phyloP scores from a whole-genome alignment of 2,329 filamentous ascomycete species.

The Clarireedia sp. region DNA sequence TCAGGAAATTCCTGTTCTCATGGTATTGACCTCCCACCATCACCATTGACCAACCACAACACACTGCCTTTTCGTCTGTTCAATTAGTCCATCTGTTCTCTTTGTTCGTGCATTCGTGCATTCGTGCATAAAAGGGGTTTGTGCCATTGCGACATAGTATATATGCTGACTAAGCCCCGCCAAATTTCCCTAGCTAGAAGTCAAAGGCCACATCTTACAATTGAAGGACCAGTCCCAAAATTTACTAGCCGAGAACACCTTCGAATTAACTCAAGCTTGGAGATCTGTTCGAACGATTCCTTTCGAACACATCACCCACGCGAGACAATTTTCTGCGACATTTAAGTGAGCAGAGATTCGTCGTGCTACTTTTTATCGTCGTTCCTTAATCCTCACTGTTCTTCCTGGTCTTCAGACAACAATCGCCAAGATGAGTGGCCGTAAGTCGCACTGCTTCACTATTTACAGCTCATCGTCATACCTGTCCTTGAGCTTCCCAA shows the following conservation, averaged over 20 bases:
- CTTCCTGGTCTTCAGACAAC: slow-evolving; percentile 26
- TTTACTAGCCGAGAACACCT: slow-evolving; percentile 17
- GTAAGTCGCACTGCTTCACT: slow-evolving; percentile 27
- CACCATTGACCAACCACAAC: no score
- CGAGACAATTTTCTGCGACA: slow-evolving; percentile 19
- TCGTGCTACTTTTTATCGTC: slow-evolving; percentile 21
- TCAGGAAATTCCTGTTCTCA: no score
- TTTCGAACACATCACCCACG: slow-evolving; percentile 22
- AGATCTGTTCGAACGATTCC: slow-evolving; percentile 24
- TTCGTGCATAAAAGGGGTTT: slow-evolving; percentile 2
- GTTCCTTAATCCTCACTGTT: slow-evolving; percentile 22
- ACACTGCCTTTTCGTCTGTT: no score
- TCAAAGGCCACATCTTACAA: slow-evolving; percentile 18
- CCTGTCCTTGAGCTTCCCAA: background rate
- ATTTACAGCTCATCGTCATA: slow-evolving; percentile 3
- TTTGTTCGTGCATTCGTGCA: background rate
- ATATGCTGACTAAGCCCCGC: slow-evolving; percentile 4
- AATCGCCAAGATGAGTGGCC: slow-evolving; percentile 36
- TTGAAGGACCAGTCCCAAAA: slow-evolving; percentile 11
- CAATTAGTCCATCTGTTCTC: background rate
- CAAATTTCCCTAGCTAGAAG: background rate
- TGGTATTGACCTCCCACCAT: no score
- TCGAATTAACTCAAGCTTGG: slow-evolving; percentile 11
- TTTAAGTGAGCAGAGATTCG: slow-evolving; percentile 18
- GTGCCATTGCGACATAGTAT: background rate